Evolutionary conservation across 257 asterid genomes (phyloP).

Genomic region (Ocimum tenuiflorum): DNA sequence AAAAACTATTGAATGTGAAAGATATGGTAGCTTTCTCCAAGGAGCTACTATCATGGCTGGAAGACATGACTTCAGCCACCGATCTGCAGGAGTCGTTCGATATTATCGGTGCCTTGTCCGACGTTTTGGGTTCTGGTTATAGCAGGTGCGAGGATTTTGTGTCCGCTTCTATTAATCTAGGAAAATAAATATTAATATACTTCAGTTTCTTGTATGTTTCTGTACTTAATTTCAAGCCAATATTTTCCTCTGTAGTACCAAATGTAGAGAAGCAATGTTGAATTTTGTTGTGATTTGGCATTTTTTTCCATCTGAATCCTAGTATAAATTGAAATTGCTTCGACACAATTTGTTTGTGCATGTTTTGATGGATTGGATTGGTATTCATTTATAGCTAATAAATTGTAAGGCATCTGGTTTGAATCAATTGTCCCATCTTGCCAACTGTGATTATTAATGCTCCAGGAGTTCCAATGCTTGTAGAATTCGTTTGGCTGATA

Average conservation of each 20-base stretch:
- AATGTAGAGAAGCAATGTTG: background rate
- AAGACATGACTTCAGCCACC: conserved; percentile 59
- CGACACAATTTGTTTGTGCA: background rate
- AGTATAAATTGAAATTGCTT: background rate
- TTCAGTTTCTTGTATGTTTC: background rate
- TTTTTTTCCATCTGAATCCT: background rate
- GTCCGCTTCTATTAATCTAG: conserved; percentile 54
- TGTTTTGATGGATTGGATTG: background rate
- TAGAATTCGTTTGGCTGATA: background rate
- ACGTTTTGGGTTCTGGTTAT: conserved; percentile 52
- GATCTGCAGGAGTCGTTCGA: conserved; percentile 89
- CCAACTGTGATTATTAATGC: conserved; percentile 15
- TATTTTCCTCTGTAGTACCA: background rate
- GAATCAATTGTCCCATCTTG: background rate
- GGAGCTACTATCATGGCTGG: conserved; percentile 82
- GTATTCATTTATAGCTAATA: background rate
- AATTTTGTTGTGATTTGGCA: no score
- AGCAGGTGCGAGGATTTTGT: conserved; percentile 75
- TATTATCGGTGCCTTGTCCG: conserved; percentile 59
- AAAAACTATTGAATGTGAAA: conserved; percentile 54
- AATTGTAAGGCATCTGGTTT: background rate
- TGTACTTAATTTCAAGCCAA: background rate
- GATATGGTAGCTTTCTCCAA: conserved; percentile 84
- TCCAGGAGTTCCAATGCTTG: conserved; percentile 6
- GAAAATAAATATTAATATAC: conserved; percentile 33